Evolutionary conservation across 352 stramenopile species (phyloP).

Genomic region (Phytophthora foliorum): DNA sequence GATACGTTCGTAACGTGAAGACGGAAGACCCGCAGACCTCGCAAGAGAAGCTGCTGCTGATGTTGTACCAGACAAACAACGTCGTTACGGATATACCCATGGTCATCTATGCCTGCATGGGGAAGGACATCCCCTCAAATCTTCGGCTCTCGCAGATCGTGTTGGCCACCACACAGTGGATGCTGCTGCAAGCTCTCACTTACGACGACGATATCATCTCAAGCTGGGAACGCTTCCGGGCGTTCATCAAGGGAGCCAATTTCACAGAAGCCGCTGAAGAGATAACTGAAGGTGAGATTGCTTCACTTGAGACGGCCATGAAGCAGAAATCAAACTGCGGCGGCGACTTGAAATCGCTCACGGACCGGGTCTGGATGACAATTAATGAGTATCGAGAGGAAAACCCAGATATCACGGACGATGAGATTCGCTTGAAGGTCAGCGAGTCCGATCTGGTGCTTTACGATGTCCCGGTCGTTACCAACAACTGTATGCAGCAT

Average conservation of each 20-base stretch:
- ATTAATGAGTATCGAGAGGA: constrained; percentile 33
- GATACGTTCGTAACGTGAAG: constrained; percentile 38
- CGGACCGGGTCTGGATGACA: constrained; percentile 30
- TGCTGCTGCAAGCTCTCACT: no score
- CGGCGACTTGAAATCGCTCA: constrained; percentile 42
- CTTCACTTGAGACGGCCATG: constrained; percentile 39
- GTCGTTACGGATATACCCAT: no score
- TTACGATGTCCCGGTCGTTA: constrained; percentile 45
- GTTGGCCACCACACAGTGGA: no score
- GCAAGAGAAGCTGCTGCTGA: constrained; percentile 40
- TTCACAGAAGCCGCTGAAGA: no score
- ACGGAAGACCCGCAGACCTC: constrained; percentile 35
- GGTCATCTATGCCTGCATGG: no score
- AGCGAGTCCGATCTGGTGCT: constrained; percentile 47
- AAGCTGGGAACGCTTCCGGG: constrained; percentile 22
- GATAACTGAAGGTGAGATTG: constrained; percentile 29
- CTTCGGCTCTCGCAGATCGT: no score
- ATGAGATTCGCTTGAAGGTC: constrained; percentile 46
- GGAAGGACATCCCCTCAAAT: no score
- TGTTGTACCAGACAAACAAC: constrained; percentile 50
- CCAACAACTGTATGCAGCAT: constrained; percentile 48
- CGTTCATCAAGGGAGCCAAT: constrained; percentile 36
- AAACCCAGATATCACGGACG: constrained; percentile 36
- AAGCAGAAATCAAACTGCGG: constrained; percentile 42
- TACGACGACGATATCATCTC: constrained; percentile 19